Evolutionary conservation across 352 stramenopile genomes (phyloP), one percentile per base, ranked within the genome.

Genomic region (Blastocystis sp.): DNA sequence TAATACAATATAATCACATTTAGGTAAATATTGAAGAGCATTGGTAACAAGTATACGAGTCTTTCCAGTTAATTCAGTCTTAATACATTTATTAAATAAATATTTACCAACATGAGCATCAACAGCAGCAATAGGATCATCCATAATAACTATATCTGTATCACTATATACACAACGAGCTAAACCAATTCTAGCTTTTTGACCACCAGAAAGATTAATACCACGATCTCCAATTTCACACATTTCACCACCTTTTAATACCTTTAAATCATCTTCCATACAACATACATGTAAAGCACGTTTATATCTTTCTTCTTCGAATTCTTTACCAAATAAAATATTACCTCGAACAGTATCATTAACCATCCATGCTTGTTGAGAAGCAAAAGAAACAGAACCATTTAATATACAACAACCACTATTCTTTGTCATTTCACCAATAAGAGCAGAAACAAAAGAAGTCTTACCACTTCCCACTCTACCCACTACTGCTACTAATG

Each of bases 381-480:
- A 70, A 24, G 76, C 82, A 64, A 87, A 91, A 3, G 83, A 78
- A 0, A 91, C 65, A 13, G 41, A 65, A 2, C 74, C 75, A 27
- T 66, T 65, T 0, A 78, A 28, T 6, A 42, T 39, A 23, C 80
- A 64, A 32, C 47, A 59, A 19, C 71, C 72, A 11, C 13, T 23
- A 0, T 37, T 55, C 16, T 36, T 75, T 45, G 81, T 69, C 47
- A 95, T 77, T 55, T 98, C 88, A 13, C 88, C 84, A 9, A 96
- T 54, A 55, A 98, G 70, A 1, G 84, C 80, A 3, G 77, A 75
- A n/a, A 97, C 62, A 1, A 97, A 76, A 0, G 82, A 92, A 16
- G 77, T 88, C 58, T 98, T 98, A 11, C 89, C 88, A 59, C 75
- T 84, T 1, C 86, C 87, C 2, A 95, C 83, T 0, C 74, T 66